These are phyloP conservation scores for Verbena officinalis DNA, from an alignment of 257 asterid genomes.

Conservation along the genomic window DNA sequence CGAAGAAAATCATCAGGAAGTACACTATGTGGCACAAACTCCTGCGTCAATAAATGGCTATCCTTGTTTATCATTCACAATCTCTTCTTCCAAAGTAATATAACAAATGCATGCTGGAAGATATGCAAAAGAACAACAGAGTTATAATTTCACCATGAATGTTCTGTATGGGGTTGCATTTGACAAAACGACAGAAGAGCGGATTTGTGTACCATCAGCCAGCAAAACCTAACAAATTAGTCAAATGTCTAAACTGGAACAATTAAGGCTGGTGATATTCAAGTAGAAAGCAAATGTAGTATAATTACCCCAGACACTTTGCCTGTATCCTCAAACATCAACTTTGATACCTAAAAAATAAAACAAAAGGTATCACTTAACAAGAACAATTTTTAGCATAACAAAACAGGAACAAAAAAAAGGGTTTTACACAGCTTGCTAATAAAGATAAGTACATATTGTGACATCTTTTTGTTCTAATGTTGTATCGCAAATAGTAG, in stretches of 20 bases:
- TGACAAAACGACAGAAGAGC: conserved; percentile 82
- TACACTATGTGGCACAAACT: conserved; percentile 67
- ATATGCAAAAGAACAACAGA: conserved; percentile 26
- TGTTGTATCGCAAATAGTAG: not conserved
- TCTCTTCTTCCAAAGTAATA: not conserved
- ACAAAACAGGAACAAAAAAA: not conserved
- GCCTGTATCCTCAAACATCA: conserved; percentile 64
- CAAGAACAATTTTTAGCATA: conserved; percentile 15
- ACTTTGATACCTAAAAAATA: conserved; percentile 61
- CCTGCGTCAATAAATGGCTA: conserved; percentile 55
- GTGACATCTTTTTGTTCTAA: not conserved
- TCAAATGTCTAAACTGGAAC: conserved; percentile 27
- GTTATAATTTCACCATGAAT: conserved; percentile 60
- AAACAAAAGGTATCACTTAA: conserved; percentile 20
- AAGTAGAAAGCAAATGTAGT: conserved; percentile 17
- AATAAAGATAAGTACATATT: not conserved
- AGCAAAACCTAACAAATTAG: conserved; percentile 66
- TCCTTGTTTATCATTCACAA: conserved; percentile 15
- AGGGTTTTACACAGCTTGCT: not conserved
- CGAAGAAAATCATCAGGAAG: conserved; percentile 74
- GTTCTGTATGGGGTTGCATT: conserved; percentile 98
- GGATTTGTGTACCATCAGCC: conserved; percentile 76
- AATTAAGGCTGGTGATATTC: conserved; percentile 17
- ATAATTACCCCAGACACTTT: conserved; percentile 73
- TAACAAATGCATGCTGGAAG: not conserved